Evolutionary conservation across 169 alveolate species (phyloP), one percentile per base, ranked within the genome.

Genomic region (Condylostoma magnum): DNA sequence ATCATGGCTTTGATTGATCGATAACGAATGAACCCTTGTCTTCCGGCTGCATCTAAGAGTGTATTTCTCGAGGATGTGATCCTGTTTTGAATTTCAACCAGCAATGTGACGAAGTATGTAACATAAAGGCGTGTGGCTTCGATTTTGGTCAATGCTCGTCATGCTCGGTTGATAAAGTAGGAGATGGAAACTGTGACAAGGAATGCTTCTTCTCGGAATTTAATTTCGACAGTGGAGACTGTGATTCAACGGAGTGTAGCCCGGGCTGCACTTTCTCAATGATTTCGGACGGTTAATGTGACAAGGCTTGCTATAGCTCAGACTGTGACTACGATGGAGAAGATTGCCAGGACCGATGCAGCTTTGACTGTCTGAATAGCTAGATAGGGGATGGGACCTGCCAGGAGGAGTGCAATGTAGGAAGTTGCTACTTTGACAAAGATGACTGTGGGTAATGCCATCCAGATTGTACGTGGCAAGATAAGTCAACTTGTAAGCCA

Each of bases 261-360:
- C 65, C 65, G n/a, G 65, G 65, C n/a, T 53, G 65, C 65, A 53
- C 25, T 53, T 1, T 1, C 25, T n/a, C 65, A 0, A 4, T 53
- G 30, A 25, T 20, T n/a, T 4, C 22, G 0, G 30, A 53, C 38
- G 47, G 47, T 5, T 22, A 20, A 5, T 53, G 65, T 5, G 65
- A 53, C 30, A 8, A 22, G 30, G 65, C 38, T 15, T 53, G 65
- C 6, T 27, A 53, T 3, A 53, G 30, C 15, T 27, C 65, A 6
- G 1, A 25, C 8, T 53, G 65, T 31, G 8, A 25, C 30, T 53
- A 1, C 30, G 65, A 53, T 53, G 30, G 30, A 27, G 3, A 53
- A 27, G 33, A 5, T 5, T 53, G 65, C n/a, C n/a, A n/a, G n/a
- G n/a, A n/a, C n/a, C n/a, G 48, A 15, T 10, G 31, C 44, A 6